phyloP scores from a whole-genome alignment of 2,329 filamentous ascomycete genomes.

The Fusarium dimerum region DNA sequence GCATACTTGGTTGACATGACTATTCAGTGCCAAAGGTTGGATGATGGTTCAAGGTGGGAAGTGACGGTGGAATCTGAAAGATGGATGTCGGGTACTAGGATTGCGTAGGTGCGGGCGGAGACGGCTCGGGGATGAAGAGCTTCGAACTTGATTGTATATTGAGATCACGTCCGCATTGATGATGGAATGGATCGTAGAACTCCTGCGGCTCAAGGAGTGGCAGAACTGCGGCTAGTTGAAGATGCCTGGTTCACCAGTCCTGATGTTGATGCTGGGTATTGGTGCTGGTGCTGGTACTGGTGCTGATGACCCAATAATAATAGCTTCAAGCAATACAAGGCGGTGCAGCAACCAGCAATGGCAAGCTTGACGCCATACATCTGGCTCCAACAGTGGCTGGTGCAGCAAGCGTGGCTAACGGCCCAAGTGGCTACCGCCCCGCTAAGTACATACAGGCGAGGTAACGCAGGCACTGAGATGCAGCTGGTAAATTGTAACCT shows the following conservation, averaged over 20 bases:
- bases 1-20: constrained; percentile 69
- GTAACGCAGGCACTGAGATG: too few relatives aligned
- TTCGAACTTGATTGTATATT: constrained; percentile 5
- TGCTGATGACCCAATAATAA: constrained; percentile 9
- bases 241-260: too few relatives aligned
- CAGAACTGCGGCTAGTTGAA: background rate
- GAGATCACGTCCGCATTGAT: constrained; percentile 11
- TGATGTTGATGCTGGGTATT: too few relatives aligned
- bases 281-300: constrained; percentile 1
- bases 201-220: background rate
- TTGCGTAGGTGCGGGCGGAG: constrained; percentile 1
- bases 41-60: constrained; percentile 5
- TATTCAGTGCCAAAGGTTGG: constrained; percentile 8
- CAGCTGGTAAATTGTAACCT: too few relatives aligned
- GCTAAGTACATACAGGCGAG: background rate
- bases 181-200: background rate
- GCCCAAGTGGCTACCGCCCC: background rate
- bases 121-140: constrained; percentile 8
- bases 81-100: constrained; percentile 1
- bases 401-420: background rate
- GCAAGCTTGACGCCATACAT: background rate
- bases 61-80: background rate
- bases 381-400: background rate
- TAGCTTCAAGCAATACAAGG: constrained; percentile 7
- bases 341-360: background rate